phyloP scores from a whole-genome alignment of 1,139 yeast genomes.

The Pichia sp. region DNA sequence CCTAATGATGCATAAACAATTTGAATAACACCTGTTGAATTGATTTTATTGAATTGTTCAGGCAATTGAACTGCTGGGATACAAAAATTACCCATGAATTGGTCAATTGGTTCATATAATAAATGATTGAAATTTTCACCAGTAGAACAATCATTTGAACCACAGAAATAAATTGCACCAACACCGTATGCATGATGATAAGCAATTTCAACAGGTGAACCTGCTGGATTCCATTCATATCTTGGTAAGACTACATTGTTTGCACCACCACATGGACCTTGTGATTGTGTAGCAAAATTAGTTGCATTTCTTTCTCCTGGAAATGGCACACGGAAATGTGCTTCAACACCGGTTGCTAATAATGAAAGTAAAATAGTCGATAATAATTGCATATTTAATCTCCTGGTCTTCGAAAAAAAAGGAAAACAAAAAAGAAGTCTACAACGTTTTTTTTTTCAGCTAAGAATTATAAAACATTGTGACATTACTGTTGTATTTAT shows the following conservation, averaged over 20 bases:
- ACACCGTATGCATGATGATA: conserved; percentile 22
- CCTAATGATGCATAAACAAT: conserved; percentile 21
- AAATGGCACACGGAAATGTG: conserved; percentile 28
- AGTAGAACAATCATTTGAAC: conserved; percentile 18
- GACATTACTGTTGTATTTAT: too few relatives aligned
- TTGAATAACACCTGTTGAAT: conserved; percentile 26
- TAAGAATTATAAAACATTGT: too few relatives aligned
- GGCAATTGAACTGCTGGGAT: conserved; percentile 26
- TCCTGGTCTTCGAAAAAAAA: too few relatives aligned
- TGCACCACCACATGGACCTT: conserved; percentile 28
- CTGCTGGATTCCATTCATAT: conserved; percentile 26
- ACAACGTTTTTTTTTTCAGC: too few relatives aligned
- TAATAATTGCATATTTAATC: not conserved
- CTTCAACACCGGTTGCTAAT: conserved; percentile 6
- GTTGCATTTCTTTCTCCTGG: conserved; percentile 30
- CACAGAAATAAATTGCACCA: conserved; percentile 27
- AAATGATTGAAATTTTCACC: conserved; percentile 22
- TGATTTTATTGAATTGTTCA: conserved; percentile 17
- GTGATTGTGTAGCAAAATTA: conserved; percentile 25
- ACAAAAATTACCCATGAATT: conserved; percentile 24
- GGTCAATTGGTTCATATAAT: conserved; percentile 23
- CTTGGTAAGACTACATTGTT: conserved; percentile 23
- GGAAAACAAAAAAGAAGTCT: too few relatives aligned
- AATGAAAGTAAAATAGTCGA: not conserved
- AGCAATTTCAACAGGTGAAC: conserved; percentile 26